Base-by-base conservation (phyloP, 176 grass and related monocot genomes). In the Musa acuminata region DNA sequence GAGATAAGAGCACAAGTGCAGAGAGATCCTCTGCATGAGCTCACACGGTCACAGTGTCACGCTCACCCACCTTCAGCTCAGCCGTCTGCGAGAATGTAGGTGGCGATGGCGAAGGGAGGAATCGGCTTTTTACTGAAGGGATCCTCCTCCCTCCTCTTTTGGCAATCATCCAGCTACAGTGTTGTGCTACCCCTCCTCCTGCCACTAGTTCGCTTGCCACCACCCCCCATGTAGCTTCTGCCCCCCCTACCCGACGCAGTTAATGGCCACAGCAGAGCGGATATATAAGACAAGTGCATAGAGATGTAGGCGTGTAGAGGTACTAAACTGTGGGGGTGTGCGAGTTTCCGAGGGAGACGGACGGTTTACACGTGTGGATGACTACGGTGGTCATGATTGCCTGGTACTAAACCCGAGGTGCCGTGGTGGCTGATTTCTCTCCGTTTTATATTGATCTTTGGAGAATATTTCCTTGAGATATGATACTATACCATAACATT, bases 301-400 rank as follows among this genome's bases (percentile, higher is more conserved):
- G 25, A 67, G 11, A 35, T 26, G n/a, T 26, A 53, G 49, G 20
- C 11, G n/a, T 1, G 49, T 51, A 53, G 71, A 13, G 12, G 50
- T 49, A 7, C 16, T 9, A 49, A 70, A 71, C 68, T 51, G 68
- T 60, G 11, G 29, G 51, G 12, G 49, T 54, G 71, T 73, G 51
- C 23, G 67, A 70, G 72, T 74, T 57, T 74, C 72, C 51, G 50
- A 74, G 72, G 52, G 72, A 55, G 3, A 49, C 72, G 8, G 51
- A 24, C 14, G 72, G 72, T 27, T 51, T 74, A 74, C 72, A 74
- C 72, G 72, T 74, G 72, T 74, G 72, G 72, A 74, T 17, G 51
- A 55, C 72, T 27, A 26, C 23, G 72, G 72, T 29, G 72, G 52
- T 16, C 72, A 74, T 74, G 52, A 74, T 74, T 74, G 72, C 67